Conservation (phyloP, 2,329 filamentous ascomycete genomes). For the Hypoxylon rubiginosum region DNA sequence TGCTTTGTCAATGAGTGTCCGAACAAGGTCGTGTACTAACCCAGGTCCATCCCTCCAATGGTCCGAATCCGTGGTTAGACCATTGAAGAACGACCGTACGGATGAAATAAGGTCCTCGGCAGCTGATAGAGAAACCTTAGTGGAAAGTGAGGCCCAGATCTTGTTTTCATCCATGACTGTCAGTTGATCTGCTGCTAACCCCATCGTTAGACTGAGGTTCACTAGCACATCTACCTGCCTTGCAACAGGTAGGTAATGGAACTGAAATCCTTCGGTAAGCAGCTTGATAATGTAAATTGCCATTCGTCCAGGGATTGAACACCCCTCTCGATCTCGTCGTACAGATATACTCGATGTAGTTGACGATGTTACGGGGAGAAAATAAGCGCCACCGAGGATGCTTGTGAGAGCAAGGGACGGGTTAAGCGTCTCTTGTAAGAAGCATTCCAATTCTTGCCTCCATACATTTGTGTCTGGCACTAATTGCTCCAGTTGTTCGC, state of each 20-base stretch:
- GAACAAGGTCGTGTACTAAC: constrained; percentile 59
- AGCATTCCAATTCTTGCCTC: constrained; percentile 70
- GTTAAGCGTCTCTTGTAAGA: constrained; percentile 67
- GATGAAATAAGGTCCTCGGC: constrained; percentile 61
- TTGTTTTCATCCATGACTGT: constrained; percentile 59
- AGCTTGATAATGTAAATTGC: constrained; percentile 76
- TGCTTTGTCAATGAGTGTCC: constrained; percentile 60
- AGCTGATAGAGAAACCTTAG: constrained; percentile 54
- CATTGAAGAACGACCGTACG: constrained; percentile 56
- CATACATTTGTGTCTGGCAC: constrained; percentile 76
- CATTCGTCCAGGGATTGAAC: constrained; percentile 81
- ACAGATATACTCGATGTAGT: constrained; percentile 42
- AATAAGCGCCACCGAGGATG: constrained; percentile 76
- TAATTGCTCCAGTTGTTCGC: constrained; percentile 53
- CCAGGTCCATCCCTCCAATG: constrained; percentile 57
- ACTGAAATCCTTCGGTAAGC: constrained; percentile 59
- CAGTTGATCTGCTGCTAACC: constrained; percentile 68
- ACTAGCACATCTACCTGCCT: constrained; percentile 66
- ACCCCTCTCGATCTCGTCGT: constrained; percentile 74
- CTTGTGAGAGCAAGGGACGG: constrained; percentile 81
- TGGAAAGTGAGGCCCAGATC: constrained; percentile 61
- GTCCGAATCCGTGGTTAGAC: constrained; percentile 51
- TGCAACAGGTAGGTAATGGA: constrained; percentile 57
- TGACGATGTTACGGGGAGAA: constrained; percentile 64
- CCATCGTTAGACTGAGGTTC: constrained; percentile 63